Percentiles rank a stretch among this genome's conserved stretches.
phyloP scores from a whole-genome alignment of 2,329 filamentous ascomycete species.

The Microascus cirrosus region DNA sequence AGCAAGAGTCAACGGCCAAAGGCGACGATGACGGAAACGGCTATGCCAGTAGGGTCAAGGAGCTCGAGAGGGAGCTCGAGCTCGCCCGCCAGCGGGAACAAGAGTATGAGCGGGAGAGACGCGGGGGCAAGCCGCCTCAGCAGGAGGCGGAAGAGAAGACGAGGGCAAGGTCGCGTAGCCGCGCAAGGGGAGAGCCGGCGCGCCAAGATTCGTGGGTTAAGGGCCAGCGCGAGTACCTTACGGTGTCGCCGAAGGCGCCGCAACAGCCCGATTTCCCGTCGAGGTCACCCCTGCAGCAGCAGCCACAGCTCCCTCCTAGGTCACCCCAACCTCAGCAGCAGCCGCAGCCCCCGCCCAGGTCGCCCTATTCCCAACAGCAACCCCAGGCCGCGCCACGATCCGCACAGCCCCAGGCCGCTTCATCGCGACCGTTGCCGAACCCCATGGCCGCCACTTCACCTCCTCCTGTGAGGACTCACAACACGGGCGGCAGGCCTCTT shows the following conservation, averaged over 20 bases:
- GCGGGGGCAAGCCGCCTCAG: conserved; percentile 22
- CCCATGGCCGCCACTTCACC: conserved; percentile 14
- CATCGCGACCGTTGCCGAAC: conserved; percentile 28
- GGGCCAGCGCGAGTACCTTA: conserved; percentile 54
- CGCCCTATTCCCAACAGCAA: conserved; percentile 11
- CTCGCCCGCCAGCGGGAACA: conserved; percentile 49
- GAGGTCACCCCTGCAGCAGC: conserved; percentile 1
- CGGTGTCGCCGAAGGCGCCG: conserved; percentile 28
- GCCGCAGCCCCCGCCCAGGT: conserved; percentile 12
- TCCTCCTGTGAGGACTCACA: conserved; percentile 22
- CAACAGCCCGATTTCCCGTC: conserved; percentile 18
- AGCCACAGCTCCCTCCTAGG: background rate
- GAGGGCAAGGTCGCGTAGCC: conserved; percentile 26
- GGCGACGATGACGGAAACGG: conserved; percentile 22
- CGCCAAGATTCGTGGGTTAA: conserved; percentile 53
- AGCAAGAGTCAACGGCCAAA: conserved; percentile 33
- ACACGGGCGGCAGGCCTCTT: conserved; percentile 37
- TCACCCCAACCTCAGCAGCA: conserved; percentile 6
- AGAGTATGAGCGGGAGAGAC: conserved; percentile 48
- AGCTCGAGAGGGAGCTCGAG: conserved; percentile 66
- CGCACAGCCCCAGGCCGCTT: background rate
- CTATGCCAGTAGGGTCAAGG: conserved; percentile 59
- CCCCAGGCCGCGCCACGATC: background rate
- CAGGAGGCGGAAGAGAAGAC: conserved; percentile 9
- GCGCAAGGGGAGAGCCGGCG: conserved; percentile 24